Evolutionary conservation across 2,329 filamentous ascomycete species (phyloP).

Genomic region (Emericellopsis cladophorae): DNA sequence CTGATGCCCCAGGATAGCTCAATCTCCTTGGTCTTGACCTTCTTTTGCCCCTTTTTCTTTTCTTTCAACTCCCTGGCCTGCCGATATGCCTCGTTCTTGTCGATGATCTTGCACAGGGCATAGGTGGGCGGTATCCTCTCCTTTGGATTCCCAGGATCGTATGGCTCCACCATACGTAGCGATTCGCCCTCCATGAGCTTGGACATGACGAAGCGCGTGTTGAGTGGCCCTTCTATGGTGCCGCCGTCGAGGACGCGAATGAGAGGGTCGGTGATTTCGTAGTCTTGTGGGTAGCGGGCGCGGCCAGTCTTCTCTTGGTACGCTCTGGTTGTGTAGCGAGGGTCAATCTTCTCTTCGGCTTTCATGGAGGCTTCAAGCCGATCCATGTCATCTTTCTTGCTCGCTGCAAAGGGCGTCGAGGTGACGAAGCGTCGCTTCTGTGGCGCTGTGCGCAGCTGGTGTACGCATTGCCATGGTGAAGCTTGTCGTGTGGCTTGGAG

Average conservation of each 20-base stretch:
- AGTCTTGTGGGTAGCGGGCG: constrained; percentile 26
- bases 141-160: constrained; percentile 16
- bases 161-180: constrained; percentile 28
- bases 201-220: constrained; percentile 25
- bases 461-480: constrained; percentile 6
- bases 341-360: constrained; percentile 11
- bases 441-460: not conserved
- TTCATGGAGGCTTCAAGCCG: not conserved
- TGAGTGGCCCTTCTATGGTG: constrained; percentile 22
- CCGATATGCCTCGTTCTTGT: constrained; percentile 38
- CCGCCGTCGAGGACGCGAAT: constrained; percentile 28
- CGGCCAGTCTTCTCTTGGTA: constrained; percentile 17
- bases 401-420: constrained; percentile 3
- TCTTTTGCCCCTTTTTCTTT: constrained; percentile 28
- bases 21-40: constrained; percentile 53
- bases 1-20: constrained; percentile 81
- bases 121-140: constrained; percentile 10
- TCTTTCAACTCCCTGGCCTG: constrained; percentile 27
- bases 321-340: constrained; percentile 20
- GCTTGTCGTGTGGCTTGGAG: constrained; percentile 10
- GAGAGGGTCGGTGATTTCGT: constrained; percentile 27
- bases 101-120: constrained; percentile 61
- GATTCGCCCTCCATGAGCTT: constrained; percentile 20
- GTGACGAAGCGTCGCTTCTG: constrained; percentile 8
- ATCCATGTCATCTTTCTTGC: not conserved